phyloP scores from a whole-genome alignment of 371 early-diverging fungal genomes.

The Nosema bombycis region DNA sequence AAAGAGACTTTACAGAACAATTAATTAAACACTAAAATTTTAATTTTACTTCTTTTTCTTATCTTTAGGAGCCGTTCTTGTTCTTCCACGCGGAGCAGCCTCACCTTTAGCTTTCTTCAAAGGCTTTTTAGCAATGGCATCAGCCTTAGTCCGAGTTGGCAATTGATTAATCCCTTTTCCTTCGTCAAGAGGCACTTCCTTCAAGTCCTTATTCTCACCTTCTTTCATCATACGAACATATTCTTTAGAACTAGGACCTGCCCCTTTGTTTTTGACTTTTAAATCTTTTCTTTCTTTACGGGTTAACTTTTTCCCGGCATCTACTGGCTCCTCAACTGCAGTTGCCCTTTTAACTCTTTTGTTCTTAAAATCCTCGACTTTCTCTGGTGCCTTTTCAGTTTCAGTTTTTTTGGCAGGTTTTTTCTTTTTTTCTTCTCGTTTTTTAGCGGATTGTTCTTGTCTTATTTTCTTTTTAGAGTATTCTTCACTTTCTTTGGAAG shows the following conservation, averaged over 20 bases:
- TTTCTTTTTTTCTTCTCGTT: neutral
- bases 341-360: neutral
- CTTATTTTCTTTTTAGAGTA: conserved; percentile 28
- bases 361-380: neutral
- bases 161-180: neutral
- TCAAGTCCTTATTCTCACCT: neutral
- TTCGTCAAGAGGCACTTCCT: neutral
- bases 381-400: neutral
- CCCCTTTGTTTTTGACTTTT: conserved; percentile 1
- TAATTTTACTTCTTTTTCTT: neutral
- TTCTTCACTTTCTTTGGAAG: conserved; percentile 13
- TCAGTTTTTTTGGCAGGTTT: neutral
- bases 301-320: neutral
- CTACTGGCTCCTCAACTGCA: neutral
- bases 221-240: conserved; percentile 13
- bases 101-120: neutral
- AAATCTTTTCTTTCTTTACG: conserved; percentile 14
- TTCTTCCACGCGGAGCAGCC: neutral
- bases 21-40: no score
- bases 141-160: neutral
- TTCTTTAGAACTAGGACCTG: conserved; percentile 18
- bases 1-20: no score
- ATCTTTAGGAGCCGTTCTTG: neutral
- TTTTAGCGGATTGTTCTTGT: neutral
- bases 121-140: neutral